Evolutionary conservation across 1,284 basidiomycete genomes (phyloP), one percentile per base, ranked within the genome.

Genomic region (Dichomitus squalens): DNA sequence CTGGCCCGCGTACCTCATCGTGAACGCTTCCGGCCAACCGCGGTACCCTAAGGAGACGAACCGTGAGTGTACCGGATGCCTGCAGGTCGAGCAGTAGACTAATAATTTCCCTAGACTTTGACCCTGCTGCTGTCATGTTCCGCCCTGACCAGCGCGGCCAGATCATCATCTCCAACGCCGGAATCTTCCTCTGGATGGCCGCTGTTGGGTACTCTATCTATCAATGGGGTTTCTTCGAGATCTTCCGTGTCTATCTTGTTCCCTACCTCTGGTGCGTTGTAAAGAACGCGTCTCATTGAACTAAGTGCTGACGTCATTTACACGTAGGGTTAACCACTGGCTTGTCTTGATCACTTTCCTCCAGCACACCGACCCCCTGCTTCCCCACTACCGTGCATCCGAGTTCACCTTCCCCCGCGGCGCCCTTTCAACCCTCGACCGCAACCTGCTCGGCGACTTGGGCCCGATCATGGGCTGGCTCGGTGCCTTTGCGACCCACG

Each of bases 341-440:
- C 82, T 96, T 53, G 92, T 96, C 59, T 72, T 93, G 65, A 95
- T 96, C 78, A 95, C 93, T 29, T 96, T 93, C 88, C 83, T 98
- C 60, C 97, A 98, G 78, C 97, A 98, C 82, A 98, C 96, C 68
- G 96, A 98, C 78, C 94, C 95, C 20, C 73, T 91, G 41, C 82
- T 98, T 31, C 95, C 96, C 52, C 96, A 99, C 79, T 99, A 98
- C 84, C 91, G 93, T 65, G 87, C 90, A 23, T 76, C 88, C 46
- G 87, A 91, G 68, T 98, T 96, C 83, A 97, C 90, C 47, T 99
- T 99, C 83, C 82, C 91, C 52, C 94, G 96, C 68, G 96, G 96
- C 61, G 96, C 96, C 18, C 87, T 99, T 51, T 81, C 93, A 61
- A 99, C 96, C 20, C 82, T 98, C 47, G 95, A 99, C 76, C 94